These are phyloP conservation scores for Blastocystis sp. DNA, from an alignment of 352 stramenopile genomes.

Conservation along the genomic window DNA sequence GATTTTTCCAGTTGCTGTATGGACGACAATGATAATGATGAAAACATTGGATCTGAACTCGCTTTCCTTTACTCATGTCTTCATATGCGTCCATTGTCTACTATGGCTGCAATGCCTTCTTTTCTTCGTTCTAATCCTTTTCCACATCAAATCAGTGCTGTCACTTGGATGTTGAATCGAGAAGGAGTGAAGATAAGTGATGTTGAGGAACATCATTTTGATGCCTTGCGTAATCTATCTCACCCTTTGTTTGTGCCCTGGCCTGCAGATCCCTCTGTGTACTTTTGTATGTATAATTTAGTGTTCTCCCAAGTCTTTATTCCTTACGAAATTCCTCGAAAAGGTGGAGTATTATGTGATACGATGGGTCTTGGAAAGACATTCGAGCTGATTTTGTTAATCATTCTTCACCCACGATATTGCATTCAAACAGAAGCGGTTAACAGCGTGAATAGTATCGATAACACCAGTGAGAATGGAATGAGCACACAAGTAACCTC, in stretches of 20 bases:
- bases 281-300: not conserved
- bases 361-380: slow-evolving; percentile 50
- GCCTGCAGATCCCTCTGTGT: not conserved
- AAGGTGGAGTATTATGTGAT: slow-evolving; percentile 31
- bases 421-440: not conserved
- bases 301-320: not conserved
- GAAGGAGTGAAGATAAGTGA: not conserved
- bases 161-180: slow-evolving; percentile 12
- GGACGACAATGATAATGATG: not conserved
- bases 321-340: not conserved
- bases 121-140: not conserved
- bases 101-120: not conserved
- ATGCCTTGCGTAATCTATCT: not conserved
- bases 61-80: slow-evolving; percentile 49
- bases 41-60: slow-evolving; percentile 4
- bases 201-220: not conserved
- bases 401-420: not conserved
- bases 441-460: too few relatives aligned
- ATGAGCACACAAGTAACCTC: too few relatives aligned
- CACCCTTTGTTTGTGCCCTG: slow-evolving; percentile 16
- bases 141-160: not conserved
- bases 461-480: too few relatives aligned
- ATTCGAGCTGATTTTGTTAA: slow-evolving; percentile 30
- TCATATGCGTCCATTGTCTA: not conserved
- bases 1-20: not conserved